A percentile compares a stretch with the other conserved stretches of the same genome.
Conservation (phyloP, 176 grass and related monocot species). For the Musa beccarii region DNA sequence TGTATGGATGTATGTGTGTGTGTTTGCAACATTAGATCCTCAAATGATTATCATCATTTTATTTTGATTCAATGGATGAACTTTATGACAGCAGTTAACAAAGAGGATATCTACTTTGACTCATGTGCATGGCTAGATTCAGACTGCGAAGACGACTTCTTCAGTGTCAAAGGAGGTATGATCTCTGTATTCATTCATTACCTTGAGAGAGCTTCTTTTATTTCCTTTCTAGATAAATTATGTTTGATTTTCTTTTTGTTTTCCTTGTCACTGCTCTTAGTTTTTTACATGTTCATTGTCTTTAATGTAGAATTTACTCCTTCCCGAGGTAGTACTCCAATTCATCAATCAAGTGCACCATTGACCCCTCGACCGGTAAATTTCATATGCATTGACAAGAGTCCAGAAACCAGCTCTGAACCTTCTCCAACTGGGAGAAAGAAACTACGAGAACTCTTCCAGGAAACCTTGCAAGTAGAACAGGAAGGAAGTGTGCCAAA, state of each 20-base stretch:
- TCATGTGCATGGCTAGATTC: slow-evolving; percentile 20
- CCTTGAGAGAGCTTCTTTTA: not conserved
- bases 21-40: not conserved
- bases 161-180: slow-evolving; percentile 22
- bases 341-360: slow-evolving; percentile 12
- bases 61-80: not conserved
- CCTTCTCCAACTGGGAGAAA: slow-evolving; percentile 23
- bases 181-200: not conserved
- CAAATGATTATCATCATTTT: not conserved
- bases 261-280: too few relatives aligned
- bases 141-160: slow-evolving; percentile 30
- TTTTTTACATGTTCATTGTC: not conserved
- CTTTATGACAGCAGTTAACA: not conserved
- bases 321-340: slow-evolving; percentile 11
- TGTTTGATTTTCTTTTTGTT: not conserved
- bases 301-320: slow-evolving; percentile 20
- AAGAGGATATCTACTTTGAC: slow-evolving; percentile 22
- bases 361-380: not conserved
- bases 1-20: too few relatives aligned
- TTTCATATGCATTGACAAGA: not conserved
- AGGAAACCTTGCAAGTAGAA: slow-evolving; percentile 4
- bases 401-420: slow-evolving; percentile 11
- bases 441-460: slow-evolving; percentile 21
- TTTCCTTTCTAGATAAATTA: too few relatives aligned
- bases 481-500: not conserved